Percentiles rank a stretch among this genome's conserved stretches.
Evolutionary conservation across 2,329 filamentous ascomycete genomes (phyloP).

Genomic region (Arthrobotrys musiformis): DNA sequence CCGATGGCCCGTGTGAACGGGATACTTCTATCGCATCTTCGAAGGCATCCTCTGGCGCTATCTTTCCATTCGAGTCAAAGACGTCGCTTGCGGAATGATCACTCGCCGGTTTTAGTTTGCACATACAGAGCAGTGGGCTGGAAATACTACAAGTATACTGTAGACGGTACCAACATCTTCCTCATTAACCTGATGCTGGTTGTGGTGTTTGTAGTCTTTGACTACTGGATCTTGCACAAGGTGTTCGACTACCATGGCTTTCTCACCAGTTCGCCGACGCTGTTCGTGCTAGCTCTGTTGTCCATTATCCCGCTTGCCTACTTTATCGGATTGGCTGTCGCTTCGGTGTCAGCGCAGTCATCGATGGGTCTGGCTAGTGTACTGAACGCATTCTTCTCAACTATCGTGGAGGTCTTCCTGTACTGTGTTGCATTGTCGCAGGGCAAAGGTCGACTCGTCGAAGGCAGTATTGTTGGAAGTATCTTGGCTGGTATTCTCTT

Average conservation of each 20-base stretch:
- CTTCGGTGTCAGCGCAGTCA: slow-evolving; percentile 97
- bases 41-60: slow-evolving; percentile 89
- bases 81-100: slow-evolving; percentile 72
- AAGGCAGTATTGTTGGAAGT: slow-evolving; percentile 96
- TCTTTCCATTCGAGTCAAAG: slow-evolving; percentile 89
- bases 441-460: slow-evolving; percentile 90
- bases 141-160: slow-evolving; percentile 99
- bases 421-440: slow-evolving; percentile 94
- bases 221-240: slow-evolving; percentile 78
- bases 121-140: slow-evolving; percentile 94
- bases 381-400: slow-evolving; percentile 98
- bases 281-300: slow-evolving; percentile 83
- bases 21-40: slow-evolving; percentile 87
- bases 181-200: slow-evolving; percentile 95
- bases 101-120: slow-evolving; percentile 84
- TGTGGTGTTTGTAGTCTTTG: slow-evolving; percentile 92
- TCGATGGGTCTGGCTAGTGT: slow-evolving; percentile 98
- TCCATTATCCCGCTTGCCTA: slow-evolving; percentile 97
- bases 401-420: slow-evolving; percentile 94
- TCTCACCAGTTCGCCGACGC: slow-evolving; percentile 82
- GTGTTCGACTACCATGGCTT: slow-evolving; percentile 66
- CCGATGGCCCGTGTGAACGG: slow-evolving; percentile 97
- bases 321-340: slow-evolving; percentile 97
- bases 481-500: slow-evolving; percentile 97
- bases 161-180: slow-evolving; percentile 98